Conservation (phyloP, 768 basidiomycete species). For the Lactarius indigo region DNA sequence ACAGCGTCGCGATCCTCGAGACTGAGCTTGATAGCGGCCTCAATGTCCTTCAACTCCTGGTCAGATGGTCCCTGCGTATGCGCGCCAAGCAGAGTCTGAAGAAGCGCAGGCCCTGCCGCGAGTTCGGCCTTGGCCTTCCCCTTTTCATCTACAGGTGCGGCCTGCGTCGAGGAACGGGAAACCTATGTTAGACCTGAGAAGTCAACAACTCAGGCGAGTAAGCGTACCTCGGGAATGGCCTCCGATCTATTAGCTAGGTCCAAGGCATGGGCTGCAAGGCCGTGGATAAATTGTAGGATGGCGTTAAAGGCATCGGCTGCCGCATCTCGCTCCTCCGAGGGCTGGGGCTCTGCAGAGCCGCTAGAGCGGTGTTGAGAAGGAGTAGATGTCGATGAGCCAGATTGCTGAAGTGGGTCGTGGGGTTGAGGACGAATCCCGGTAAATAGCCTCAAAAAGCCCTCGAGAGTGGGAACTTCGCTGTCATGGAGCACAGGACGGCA, state of each 20-base stretch:
- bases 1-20: constrained; percentile 12
- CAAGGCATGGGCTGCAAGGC: neutral
- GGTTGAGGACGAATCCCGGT: neutral
- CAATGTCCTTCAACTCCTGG: constrained; percentile 10
- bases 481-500: neutral
- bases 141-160: neutral
- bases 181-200: neutral
- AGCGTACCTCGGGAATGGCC: constrained; percentile 6
- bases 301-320: neutral
- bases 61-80: neutral
- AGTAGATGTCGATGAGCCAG: neutral
- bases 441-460: neutral
- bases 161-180: neutral
- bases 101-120: neutral
- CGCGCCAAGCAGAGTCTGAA: neutral
- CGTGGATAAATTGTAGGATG: constrained; percentile 10
- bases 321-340: neutral
- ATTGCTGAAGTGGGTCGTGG: neutral
- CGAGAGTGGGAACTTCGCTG: neutral
- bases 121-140: constrained; percentile 4
- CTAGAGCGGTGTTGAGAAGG: neutral
- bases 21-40: constrained; percentile 18
- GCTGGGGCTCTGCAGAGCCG: neutral
- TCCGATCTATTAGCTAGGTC: neutral
- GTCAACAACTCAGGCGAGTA: no score